phyloP scores from a whole-genome alignment of 1,284 basidiomycete species.

The Veloboletus limbatus region DNA sequence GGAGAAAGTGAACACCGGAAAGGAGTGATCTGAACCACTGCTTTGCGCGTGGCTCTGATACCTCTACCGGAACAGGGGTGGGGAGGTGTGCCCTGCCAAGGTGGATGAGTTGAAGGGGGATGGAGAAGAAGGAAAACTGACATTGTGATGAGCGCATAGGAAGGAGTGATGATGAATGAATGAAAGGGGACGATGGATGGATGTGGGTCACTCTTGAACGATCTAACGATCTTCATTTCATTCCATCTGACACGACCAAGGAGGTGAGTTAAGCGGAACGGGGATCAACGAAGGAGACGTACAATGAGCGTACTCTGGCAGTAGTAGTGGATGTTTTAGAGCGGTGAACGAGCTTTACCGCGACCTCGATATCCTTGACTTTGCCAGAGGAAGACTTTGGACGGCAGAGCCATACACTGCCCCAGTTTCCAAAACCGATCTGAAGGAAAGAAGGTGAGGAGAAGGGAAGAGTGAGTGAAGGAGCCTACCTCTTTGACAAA shows the following conservation, averaged over 20 bases:
- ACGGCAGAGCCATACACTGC: conserved; percentile 74
- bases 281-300: conserved; percentile 24
- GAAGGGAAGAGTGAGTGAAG: conserved; percentile 1
- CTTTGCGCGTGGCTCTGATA: conserved; percentile 72
- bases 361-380: conserved; percentile 56
- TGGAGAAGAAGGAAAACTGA: conserved; percentile 39
- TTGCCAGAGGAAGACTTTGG: conserved; percentile 51
- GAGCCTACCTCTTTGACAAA: conserved; percentile 70
- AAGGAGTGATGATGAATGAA: conserved; percentile 89
- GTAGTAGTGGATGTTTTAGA: conserved; percentile 78
- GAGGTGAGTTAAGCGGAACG: conserved; percentile 9
- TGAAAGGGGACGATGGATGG: conserved; percentile 90
- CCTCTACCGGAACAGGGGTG: conserved; percentile 77
- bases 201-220: conserved; percentile 79
- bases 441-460: conserved; percentile 28
- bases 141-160: conserved; percentile 86
- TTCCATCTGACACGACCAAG: conserved; percentile 68
- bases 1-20: conserved; percentile 86
- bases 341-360: conserved; percentile 87
- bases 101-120: conserved; percentile 20
- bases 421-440: conserved; percentile 89
- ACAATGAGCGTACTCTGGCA: conserved; percentile 84
- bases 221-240: conserved; percentile 89
- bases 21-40: conserved; percentile 83
- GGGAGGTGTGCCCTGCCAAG: conserved; percentile 68